These are phyloP conservation scores for Canna indica DNA, from an alignment of 176 grass and related monocot species.

Conservation along the genomic window DNA sequence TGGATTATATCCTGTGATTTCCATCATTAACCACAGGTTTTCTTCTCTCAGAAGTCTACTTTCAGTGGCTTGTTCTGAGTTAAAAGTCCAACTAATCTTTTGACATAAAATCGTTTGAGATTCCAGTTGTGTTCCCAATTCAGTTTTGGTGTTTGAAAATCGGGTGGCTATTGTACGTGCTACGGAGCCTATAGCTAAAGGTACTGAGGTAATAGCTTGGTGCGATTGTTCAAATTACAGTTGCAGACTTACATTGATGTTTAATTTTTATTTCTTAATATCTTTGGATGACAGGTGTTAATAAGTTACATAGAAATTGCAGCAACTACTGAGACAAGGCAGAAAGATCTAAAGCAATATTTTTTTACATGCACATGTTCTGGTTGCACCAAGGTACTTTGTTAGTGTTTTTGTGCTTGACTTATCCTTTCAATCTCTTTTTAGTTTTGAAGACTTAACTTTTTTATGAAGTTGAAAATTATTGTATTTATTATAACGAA, in stretches of 20 bases:
- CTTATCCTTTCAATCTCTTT: background rate
- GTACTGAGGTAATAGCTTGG: constrained; percentile 52
- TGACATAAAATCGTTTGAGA: constrained; percentile 20
- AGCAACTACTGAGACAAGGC: constrained; percentile 54
- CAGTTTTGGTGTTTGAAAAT: constrained; percentile 90
- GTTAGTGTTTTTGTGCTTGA: background rate
- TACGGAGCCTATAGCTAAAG: constrained; percentile 53
- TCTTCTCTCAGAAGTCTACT: constrained; percentile 3
- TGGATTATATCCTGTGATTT: constrained; percentile 83
- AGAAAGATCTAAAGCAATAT: constrained; percentile 73
- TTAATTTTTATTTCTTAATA: constrained; percentile 7
- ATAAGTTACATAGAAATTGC: constrained; percentile 98
- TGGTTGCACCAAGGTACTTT: constrained; percentile 58
- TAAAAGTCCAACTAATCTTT: constrained; percentile 17
- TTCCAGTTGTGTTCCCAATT: constrained; percentile 87
- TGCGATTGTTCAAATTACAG: background rate
- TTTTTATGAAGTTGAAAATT: background rate
- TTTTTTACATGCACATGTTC: constrained; percentile 74
- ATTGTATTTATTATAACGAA: constrained; percentile 9
- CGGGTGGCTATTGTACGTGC: constrained; percentile 61
- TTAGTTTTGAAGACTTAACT: constrained; percentile 5
- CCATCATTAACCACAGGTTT: constrained; percentile 95
- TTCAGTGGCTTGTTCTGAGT: constrained; percentile 17
- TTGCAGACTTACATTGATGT: constrained; percentile 16
- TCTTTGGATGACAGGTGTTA: constrained; percentile 48